Percentiles rank a stretch among this genome's conserved stretches.
phyloP scores from a whole-genome alignment of 495 filamentous ascomycete genomes.

The Penicillium simplicissimum region DNA sequence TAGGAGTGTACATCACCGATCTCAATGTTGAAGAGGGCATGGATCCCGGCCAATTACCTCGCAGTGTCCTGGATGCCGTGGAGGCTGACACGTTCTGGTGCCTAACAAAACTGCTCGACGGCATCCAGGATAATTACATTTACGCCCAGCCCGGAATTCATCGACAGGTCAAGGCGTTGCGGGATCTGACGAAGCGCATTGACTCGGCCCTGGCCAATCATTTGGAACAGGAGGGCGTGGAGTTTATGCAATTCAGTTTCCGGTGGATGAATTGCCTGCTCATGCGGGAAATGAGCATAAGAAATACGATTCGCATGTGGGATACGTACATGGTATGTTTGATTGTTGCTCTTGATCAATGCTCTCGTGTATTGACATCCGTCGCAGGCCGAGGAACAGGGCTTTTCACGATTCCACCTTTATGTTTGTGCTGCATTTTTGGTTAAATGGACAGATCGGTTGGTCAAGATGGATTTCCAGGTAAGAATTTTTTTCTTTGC shows the following conservation, averaged over 20 bases:
- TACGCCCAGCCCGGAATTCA: slow-evolving; percentile 96
- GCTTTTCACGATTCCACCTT: slow-evolving; percentile 95
- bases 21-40: slow-evolving; percentile 89
- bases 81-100: slow-evolving; percentile 99
- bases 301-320: slow-evolving; percentile 98
- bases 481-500: slow-evolving; percentile 33
- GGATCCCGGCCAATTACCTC: slow-evolving; percentile 93
- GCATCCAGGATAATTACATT: slow-evolving; percentile 98
- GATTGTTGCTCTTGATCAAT: background rate
- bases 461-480: slow-evolving; percentile 95
- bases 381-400: slow-evolving; percentile 88
- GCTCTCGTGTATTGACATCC: slow-evolving; percentile 21
- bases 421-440: slow-evolving; percentile 98
- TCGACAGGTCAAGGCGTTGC: slow-evolving; percentile 82
- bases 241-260: slow-evolving; percentile 99
- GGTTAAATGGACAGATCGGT: slow-evolving; percentile 96
- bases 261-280: slow-evolving; percentile 99
- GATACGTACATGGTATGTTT: slow-evolving; percentile 91
- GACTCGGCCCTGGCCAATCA: slow-evolving; percentile 83
- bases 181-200: slow-evolving; percentile 87
- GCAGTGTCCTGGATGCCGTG: slow-evolving; percentile 89
- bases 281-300: slow-evolving; percentile 95
- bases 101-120: slow-evolving; percentile 91
- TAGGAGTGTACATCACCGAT: slow-evolving; percentile 91
- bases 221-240: slow-evolving; percentile 83